A percentile compares a stretch with the other conserved stretches of the same genome.
These are phyloP conservation scores for Ophiostoma quercus DNA, from an alignment of 2,329 filamentous ascomycete genomes.

Conservation along the genomic window DNA sequence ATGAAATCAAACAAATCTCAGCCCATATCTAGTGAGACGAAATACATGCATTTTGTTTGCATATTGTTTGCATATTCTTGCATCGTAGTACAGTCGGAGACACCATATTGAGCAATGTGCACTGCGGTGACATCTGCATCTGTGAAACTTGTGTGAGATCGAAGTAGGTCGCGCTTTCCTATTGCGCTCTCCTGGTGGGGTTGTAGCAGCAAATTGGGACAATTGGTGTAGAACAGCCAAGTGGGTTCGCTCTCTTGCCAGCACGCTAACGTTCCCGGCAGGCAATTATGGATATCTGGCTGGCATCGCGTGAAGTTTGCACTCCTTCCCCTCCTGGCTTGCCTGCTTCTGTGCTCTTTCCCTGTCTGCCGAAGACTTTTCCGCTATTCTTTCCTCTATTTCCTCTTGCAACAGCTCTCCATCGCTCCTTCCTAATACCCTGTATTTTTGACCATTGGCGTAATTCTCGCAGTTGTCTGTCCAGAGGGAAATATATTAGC, in stretches of 20 bases:
- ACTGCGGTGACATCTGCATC: background rate
- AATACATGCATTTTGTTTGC: too few relatives aligned
- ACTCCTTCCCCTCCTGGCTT: conserved; percentile 1
- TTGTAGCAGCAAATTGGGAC: background rate
- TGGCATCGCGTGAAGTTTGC: conserved; percentile 10
- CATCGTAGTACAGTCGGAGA: too few relatives aligned
- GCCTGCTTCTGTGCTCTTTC: background rate
- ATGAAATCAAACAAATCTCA: too few relatives aligned
- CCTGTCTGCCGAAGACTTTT: background rate
- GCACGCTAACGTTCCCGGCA: conserved; percentile 16
- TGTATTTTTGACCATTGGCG: background rate
- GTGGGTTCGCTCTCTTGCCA: background rate
- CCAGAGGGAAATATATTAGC: background rate
- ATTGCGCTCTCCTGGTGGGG: background rate
- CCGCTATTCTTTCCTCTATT: background rate
- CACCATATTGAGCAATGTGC: too few relatives aligned
- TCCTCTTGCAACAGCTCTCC: background rate
- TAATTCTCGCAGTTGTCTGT: background rate
- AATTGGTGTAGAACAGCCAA: background rate
- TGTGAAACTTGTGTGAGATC: background rate
- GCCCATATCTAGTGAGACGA: too few relatives aligned
- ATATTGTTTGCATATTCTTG: too few relatives aligned
- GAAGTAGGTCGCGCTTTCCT: background rate
- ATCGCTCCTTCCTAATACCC: background rate
- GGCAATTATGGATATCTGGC: conserved; percentile 1